Percentiles rank a stretch among this genome's conserved stretches.
Conservation (phyloP, 805 yeast species). For the Blastobotrys robertii region DNA sequence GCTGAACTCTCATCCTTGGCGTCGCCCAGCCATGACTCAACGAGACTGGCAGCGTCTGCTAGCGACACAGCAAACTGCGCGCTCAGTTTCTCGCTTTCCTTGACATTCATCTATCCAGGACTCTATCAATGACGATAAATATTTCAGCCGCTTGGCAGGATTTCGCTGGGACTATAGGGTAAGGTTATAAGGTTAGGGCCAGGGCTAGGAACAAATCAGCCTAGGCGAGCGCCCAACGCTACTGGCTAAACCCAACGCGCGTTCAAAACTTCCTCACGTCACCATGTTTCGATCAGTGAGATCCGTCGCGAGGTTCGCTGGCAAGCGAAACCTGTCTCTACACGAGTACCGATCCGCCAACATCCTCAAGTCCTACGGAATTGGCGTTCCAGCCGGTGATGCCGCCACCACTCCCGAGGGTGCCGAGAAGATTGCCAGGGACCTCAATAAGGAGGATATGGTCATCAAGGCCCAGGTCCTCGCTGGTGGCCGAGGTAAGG, state of each 20-base stretch:
- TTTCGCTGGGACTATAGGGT: neutral
- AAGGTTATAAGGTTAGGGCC: neutral
- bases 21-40: conserved; percentile 19
- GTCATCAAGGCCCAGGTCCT: conserved; percentile 98
- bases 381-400: conserved; percentile 84
- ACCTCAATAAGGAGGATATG: conserved; percentile 61
- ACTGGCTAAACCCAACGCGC: neutral
- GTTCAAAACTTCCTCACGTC: neutral
- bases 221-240: neutral
- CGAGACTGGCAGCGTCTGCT: conserved; percentile 14
- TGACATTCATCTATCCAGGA: neutral
- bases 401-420: conserved; percentile 87
- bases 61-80: conserved; percentile 23
- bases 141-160: too few species aligned
- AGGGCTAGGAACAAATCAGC: neutral
- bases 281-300: neutral
- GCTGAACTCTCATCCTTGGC: conserved; percentile 5
- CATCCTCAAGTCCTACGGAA: conserved; percentile 69
- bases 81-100: conserved; percentile 13
- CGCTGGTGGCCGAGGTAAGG: conserved; percentile 99
- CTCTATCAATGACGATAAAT: neutral
- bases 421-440: conserved; percentile 74
- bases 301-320: conserved; percentile 2
- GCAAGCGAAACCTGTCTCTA: conserved; percentile 68
- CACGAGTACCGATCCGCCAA: conserved; percentile 96